phyloP scores from a whole-genome alignment of 345 rosid species.

The Durio zibethinus region DNA sequence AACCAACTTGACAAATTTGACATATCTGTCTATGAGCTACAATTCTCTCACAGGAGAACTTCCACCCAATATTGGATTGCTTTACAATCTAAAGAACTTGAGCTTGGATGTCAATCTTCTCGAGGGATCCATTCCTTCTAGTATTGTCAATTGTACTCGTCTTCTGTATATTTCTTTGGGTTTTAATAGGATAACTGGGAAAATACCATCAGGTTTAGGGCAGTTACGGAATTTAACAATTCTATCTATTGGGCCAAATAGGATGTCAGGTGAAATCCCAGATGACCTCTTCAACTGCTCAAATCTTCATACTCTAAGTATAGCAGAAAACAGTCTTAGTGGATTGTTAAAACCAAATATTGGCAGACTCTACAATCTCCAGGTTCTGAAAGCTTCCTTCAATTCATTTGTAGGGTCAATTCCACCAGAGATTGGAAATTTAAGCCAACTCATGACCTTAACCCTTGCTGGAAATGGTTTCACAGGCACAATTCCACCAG shows the following conservation, averaged over 20 bases:
- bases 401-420: constrained; percentile 66
- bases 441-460: constrained; percentile 43
- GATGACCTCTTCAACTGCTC: constrained; percentile 76
- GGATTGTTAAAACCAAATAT: constrained; percentile 57
- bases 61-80: constrained; percentile 59
- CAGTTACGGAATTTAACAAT: constrained; percentile 45
- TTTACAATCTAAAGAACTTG: constrained; percentile 62
- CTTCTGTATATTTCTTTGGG: constrained; percentile 41
- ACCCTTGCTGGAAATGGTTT: constrained; percentile 48
- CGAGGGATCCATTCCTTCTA: constrained; percentile 68
- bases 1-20: constrained; percentile 55
- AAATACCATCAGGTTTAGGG: constrained; percentile 66
- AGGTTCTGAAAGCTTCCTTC: constrained; percentile 23
- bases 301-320: constrained; percentile 28
- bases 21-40: constrained; percentile 54
- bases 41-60: constrained; percentile 61
- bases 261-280: constrained; percentile 66
- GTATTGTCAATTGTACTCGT: constrained; percentile 65
- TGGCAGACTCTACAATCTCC: constrained; percentile 55
- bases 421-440: constrained; percentile 64
- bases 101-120: constrained; percentile 44
- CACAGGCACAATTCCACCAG: constrained; percentile 56
- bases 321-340: constrained; percentile 49
- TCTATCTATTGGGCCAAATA: constrained; percentile 42
- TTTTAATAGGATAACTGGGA: constrained; percentile 42